phyloP scores from a whole-genome alignment of 495 filamentous ascomycete species.

The Clohesyomyces aquaticus region DNA sequence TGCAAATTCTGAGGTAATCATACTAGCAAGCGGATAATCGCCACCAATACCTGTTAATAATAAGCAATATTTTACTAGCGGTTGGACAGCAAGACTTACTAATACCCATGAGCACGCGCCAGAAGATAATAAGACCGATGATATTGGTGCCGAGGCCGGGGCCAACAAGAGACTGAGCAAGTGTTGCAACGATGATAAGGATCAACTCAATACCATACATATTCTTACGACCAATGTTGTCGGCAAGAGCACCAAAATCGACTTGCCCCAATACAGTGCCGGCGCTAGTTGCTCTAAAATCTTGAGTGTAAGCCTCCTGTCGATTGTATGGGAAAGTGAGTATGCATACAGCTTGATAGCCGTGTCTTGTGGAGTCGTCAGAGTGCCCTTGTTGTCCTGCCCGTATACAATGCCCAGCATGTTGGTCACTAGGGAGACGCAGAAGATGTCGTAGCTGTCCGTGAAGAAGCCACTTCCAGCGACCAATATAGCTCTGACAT shows the following conservation, averaged over 20 bases:
- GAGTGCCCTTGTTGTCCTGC: slow-evolving; percentile 51
- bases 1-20: slow-evolving; percentile 84
- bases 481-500: slow-evolving; percentile 73
- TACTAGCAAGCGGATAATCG: slow-evolving; percentile 81
- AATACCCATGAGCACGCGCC: slow-evolving; percentile 75
- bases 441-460: slow-evolving; percentile 80
- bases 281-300: slow-evolving; percentile 82
- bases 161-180: slow-evolving; percentile 73
- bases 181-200: slow-evolving; percentile 81
- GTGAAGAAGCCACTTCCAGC: slow-evolving; percentile 88
- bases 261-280: slow-evolving; percentile 87
- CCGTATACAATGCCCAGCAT: slow-evolving; percentile 77
- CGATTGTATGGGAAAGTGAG: too few species aligned
- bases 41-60: slow-evolving; percentile 68
- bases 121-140: slow-evolving; percentile 81
- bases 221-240: slow-evolving; percentile 74
- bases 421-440: slow-evolving; percentile 63
- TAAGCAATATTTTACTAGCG: background rate
- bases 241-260: slow-evolving; percentile 78
- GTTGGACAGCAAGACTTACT: slow-evolving; percentile 34
- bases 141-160: slow-evolving; percentile 70
- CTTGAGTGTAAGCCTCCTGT: too few species aligned
- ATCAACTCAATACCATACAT: slow-evolving; percentile 92
- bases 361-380: slow-evolving; percentile 67
- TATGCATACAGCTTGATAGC: slow-evolving; percentile 89